Evolutionary conservation across 2,329 filamentous ascomycete species (phyloP), one percentile per base, ranked within the genome.

Genomic region (Microascus cirrosus): DNA sequence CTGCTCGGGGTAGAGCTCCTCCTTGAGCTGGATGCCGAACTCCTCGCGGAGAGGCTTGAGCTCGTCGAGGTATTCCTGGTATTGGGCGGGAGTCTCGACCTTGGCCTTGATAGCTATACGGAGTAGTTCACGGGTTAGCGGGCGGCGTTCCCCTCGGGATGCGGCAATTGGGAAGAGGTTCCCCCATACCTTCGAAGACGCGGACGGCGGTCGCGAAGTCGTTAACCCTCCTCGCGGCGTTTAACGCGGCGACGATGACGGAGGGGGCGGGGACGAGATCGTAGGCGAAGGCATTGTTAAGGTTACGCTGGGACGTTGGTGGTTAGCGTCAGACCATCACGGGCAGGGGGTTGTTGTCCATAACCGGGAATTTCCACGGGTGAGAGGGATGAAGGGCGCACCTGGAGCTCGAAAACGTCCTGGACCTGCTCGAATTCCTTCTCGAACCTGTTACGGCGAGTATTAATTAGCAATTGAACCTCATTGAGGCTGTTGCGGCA

Each of bases 231-330:
- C 94, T 84, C 66, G 94, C 94, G 67, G 94, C 94, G 77, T 87
- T 91, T 68, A 99, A 84, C 63, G 94, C 94, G 68, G 94, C 92
- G 68, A 84, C 84, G 74, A 96, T 83, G 71, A 99, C 94, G 66
- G 89, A 85, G 63, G 93, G 86, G 52, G 93, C 94, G 70, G 95
- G 94, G 65, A 99, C 94, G 70, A 99, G 87, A 86, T 99, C 94
- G 86, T 99, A 99, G 71, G 94, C 94, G 78, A 99, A 99, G 73
- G 91, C 93, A 80, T 99, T 99, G 87, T 99, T 99, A 71, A 96
- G 82, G 81, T 96, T 96, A 76, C 91, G 89, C 80, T 83, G 66
- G 60, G 56, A 2, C 15, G 55, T 11, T 20, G 52, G 32, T 58
- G 45, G 36, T 53, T 62, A 58, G 58, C 59, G 61, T 58, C 58